Conservation (phyloP, 2,329 filamentous ascomycete species). For the Phyllachora maydis region DNA sequence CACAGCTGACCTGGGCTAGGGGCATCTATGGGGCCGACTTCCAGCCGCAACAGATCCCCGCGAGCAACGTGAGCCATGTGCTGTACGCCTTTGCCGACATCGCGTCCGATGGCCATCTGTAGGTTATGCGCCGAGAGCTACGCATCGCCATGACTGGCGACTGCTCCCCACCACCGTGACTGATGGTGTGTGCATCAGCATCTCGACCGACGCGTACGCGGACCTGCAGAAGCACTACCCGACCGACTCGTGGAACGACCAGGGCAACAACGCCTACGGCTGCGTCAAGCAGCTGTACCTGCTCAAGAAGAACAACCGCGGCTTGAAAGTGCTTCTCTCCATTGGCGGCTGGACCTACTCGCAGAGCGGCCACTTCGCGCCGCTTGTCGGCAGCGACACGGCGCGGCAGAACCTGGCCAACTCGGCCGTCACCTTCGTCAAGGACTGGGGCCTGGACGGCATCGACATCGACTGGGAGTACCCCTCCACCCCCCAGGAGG, state of each 20-base stretch:
- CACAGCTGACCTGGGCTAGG: constrained; percentile 11
- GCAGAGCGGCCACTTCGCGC: constrained; percentile 44
- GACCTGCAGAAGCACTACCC: constrained; percentile 50
- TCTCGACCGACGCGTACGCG: constrained; percentile 38
- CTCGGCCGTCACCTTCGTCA: constrained; percentile 46
- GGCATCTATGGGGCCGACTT: constrained; percentile 23
- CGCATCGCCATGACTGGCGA: too few species aligned
- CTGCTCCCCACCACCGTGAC: neutral
- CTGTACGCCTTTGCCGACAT: constrained; percentile 38
- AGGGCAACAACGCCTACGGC: constrained; percentile 49
- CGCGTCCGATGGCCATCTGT: constrained; percentile 21
- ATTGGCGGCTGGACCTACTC: constrained; percentile 71
- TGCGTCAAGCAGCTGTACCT: constrained; percentile 58
- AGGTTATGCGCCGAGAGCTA: constrained; percentile 9
- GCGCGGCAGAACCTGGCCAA: constrained; percentile 46
- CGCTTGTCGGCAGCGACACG: constrained; percentile 35
- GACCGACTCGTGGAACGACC: constrained; percentile 38
- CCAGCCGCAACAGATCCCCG: constrained; percentile 46
- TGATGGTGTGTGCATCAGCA: constrained; percentile 9
- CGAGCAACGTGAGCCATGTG: constrained; percentile 50
- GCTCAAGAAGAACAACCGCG: constrained; percentile 55
- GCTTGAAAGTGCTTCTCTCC: constrained; percentile 60
- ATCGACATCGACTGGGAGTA: constrained; percentile 38
- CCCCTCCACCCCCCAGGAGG: constrained; percentile 17
- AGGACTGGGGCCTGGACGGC: constrained; percentile 41